Evolutionary conservation across 2,329 filamentous ascomycete species (phyloP), one percentile per base, ranked within the genome.

Genomic region (Hypoxylon sp.): DNA sequence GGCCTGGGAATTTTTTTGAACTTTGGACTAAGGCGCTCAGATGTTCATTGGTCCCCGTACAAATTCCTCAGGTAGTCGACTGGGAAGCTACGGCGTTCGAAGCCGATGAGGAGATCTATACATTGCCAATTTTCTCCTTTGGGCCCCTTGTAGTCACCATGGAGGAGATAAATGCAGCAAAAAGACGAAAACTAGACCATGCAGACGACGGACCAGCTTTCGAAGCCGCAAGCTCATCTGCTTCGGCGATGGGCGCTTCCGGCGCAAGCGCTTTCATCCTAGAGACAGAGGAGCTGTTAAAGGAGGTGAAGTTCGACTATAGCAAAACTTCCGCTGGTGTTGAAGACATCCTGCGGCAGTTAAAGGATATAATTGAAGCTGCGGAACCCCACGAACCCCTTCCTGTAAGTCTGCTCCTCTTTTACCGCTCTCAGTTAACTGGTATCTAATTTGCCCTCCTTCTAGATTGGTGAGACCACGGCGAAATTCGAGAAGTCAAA

Each of bases 381-480:
- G 82, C 87, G 2, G 79, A 83, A 42, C 71, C 83, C 1, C 86
- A 88, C 62, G 85, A 83, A 0, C 79, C 86, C 13, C 61, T 84
- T 59, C 83, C 84, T 61, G 88, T 90, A 78, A 67, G 86, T 79
- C 31, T 30, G 55, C 58, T 51, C 25, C 7, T 30, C n/a, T 40
- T 7, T 62, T 51, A 3, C 17, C 25, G 4, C 2, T 10, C 37
- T 13, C n/a, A 49, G 6, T 10, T 53, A 13, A 17, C 48, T 17
- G 3, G 8, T 33, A n/a, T 66, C 66, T 71, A 66, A 71, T 35
- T 27, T 31, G 11, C 14, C 11, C 55, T 49, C 20, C 27, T 17
- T 50, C n/a, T 4, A 94, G 91, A 86, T 96, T 58, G 73, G 81
- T 35, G 89, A 96, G 73, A 94, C 93, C 7, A 84, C 84, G 0